These are phyloP conservation scores for Saitoella complicata DNA, from an alignment of 805 yeast genomes.

Conservation along the genomic window DNA sequence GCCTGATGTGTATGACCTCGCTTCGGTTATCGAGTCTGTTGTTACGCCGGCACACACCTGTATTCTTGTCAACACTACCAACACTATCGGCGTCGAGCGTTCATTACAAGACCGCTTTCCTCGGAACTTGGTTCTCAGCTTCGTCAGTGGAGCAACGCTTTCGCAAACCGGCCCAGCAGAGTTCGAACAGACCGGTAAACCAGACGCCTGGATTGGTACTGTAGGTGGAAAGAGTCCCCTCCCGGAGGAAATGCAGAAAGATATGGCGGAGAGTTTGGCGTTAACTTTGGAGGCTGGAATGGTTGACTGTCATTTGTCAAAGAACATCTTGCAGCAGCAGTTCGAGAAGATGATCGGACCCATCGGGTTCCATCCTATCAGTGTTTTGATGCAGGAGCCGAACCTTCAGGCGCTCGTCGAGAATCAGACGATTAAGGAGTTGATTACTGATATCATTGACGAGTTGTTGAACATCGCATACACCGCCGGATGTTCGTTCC, in stretches of 20 bases:
- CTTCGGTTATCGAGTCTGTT: conserved; percentile 35
- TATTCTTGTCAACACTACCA: conserved; percentile 30
- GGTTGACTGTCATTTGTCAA: conserved; percentile 9
- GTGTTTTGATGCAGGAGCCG: conserved; percentile 13
- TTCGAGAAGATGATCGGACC: conserved; percentile 13
- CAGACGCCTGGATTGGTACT: conserved; percentile 10
- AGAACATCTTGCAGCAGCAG: conserved; percentile 13
- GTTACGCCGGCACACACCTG: conserved; percentile 32
- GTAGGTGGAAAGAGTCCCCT: conserved; percentile 2
- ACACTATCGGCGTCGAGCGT: conserved; percentile 47
- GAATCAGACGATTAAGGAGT: background rate
- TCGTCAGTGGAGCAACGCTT: conserved; percentile 29
- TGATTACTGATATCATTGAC: background rate
- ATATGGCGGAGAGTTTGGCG: conserved; percentile 7
- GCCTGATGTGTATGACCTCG: conserved; percentile 43
- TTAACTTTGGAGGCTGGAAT: conserved; percentile 12
- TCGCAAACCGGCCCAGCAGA: conserved; percentile 12
- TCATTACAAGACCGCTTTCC: conserved; percentile 40
- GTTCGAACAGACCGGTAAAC: conserved; percentile 8
- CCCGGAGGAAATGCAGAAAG: conserved; percentile 1
- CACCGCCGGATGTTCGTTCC: too few relatives aligned
- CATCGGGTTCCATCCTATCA: conserved; percentile 11
- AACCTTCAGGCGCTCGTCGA: conserved; percentile 1
- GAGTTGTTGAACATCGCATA: background rate
- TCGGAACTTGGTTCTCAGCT: conserved; percentile 36